Evolutionary conservation across 495 filamentous ascomycete species (phyloP).

Genomic region (Aspergillus saccharolyticus): DNA sequence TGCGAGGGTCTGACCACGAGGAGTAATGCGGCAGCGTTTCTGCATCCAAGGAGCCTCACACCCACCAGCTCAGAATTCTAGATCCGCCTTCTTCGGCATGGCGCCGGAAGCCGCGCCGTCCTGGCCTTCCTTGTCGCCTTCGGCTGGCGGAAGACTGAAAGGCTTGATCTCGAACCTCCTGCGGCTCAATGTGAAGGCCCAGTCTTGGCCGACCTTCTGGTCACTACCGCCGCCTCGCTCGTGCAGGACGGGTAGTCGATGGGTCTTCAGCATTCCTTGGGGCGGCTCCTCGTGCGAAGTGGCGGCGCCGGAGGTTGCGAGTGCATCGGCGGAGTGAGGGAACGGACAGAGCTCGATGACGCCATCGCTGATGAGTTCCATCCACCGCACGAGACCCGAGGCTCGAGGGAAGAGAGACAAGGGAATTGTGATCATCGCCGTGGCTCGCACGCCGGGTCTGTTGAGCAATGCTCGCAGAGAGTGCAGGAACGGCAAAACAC

Average conservation of each 20-base stretch:
- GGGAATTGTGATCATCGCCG: slow-evolving; percentile 72
- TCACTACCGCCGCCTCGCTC: slow-evolving; percentile 81
- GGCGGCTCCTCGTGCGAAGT: slow-evolving; percentile 64
- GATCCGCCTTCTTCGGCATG: slow-evolving; percentile 58
- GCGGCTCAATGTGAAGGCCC: slow-evolving; percentile 83
- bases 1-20: slow-evolving; percentile 43
- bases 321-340: slow-evolving; percentile 58
- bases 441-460: slow-evolving; percentile 58
- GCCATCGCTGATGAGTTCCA: slow-evolving; percentile 79
- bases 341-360: slow-evolving; percentile 87
- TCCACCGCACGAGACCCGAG: slow-evolving; percentile 78
- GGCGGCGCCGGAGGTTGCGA: slow-evolving; percentile 47
- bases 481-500: slow-evolving; percentile 81
- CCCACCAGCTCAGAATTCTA: slow-evolving; percentile 58
- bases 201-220: slow-evolving; percentile 66
- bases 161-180: slow-evolving; percentile 80
- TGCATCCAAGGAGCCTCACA: not conserved
- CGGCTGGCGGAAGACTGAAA: slow-evolving; percentile 85
- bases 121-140: slow-evolving; percentile 68
- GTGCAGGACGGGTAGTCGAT: slow-evolving; percentile 75
- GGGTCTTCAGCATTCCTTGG: slow-evolving; percentile 79
- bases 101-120: slow-evolving; percentile 42
- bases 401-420: slow-evolving; percentile 74
- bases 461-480: slow-evolving; percentile 69
- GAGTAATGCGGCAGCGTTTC: slow-evolving; percentile 24